Base-by-base conservation (phyloP, 2,329 filamentous ascomycete genomes). In the Ascochyta koolunga region DNA sequence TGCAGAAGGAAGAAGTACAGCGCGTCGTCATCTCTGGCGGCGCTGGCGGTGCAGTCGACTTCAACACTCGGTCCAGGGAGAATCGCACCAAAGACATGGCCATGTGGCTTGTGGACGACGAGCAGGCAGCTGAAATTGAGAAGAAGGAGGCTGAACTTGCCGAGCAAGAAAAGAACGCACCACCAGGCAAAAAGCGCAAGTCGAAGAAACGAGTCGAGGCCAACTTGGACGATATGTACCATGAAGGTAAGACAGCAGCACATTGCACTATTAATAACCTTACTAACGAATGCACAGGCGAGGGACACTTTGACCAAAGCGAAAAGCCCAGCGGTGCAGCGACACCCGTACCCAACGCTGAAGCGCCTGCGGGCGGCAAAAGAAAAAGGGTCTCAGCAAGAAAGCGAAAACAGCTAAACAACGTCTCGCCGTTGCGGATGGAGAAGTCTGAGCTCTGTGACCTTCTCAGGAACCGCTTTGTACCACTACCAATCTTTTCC, bases 1-100 rank as follows among this genome's bases (percentile, higher is more conserved):
- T 97, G 76, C 95, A 99, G 75, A 99, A 99, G 79, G 95, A 99
- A 79, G 95, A 99, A 75, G 95, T 99, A 61, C 93, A 97, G 76
- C 91, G 95, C 49, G 93, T 98, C 22, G 93, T 97, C 72, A 98
- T 98, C 69, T 90, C 90, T 43, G 95, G 93, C 65, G 92, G 93
- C 53, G 84, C 86, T 35, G 84, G 85, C 61, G 89, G 89, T 50
- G 90, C 90, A 58, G 93, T 98, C 58, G 95, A 98, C 80, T 98
- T 99, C 82, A 98, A 96, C 74, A 95, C 93, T 45, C 88, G 95
- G 47, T 88, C 88, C 57, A 83, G 89, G 5, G 93, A 97, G 79
- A 97, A 96, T 77, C 87, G 93, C 59, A 97, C 96, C 72, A 96
- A 96, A 77, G 95, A 99, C 70, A 98, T 98, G 76, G 95, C 95